These are phyloP conservation scores for Leptomonas pyrrhocoris DNA, from an alignment of 208 protist species.

Conservation along the genomic window DNA sequence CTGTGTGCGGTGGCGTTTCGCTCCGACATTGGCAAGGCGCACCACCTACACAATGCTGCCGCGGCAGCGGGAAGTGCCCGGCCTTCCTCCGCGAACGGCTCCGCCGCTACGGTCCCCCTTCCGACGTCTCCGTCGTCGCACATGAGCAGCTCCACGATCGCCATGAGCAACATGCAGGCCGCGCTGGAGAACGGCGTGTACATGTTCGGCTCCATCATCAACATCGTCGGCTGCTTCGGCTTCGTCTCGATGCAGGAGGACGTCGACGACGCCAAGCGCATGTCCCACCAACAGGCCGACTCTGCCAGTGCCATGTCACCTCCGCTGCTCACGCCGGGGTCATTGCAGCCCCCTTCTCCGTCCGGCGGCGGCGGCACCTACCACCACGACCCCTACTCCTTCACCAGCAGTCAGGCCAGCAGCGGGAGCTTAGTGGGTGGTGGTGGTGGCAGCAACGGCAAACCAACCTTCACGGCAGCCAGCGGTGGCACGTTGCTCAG, in stretches of 20 bases:
- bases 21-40: conserved; percentile 44
- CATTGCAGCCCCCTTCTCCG: conserved; percentile 8
- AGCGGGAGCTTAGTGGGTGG: conserved; percentile 17
- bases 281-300: conserved; percentile 29
- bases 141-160: conserved; percentile 19
- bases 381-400: conserved; percentile 46
- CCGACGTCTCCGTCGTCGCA: not conserved
- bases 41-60: conserved; percentile 1
- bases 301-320: conserved; percentile 7
- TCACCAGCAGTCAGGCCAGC: conserved; percentile 29
- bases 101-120: not conserved
- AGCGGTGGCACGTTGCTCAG: conserved; percentile 31
- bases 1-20: conserved; percentile 85
- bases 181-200: conserved; percentile 64
- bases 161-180: conserved; percentile 29
- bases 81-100: not conserved
- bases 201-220: conserved; percentile 66
- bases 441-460: not conserved
- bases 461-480: not conserved
- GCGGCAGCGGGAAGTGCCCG: not conserved
- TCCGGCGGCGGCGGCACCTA: conserved; percentile 23
- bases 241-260: conserved; percentile 83
- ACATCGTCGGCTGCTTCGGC: conserved; percentile 87
- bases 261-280: conserved; percentile 35
- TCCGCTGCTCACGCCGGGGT: conserved; percentile 26